A percentile compares a stretch with the other conserved stretches of the same genome.
phyloP scores from a whole-genome alignment of 1,284 basidiomycete species.

The Pseudozyma pruni region DNA sequence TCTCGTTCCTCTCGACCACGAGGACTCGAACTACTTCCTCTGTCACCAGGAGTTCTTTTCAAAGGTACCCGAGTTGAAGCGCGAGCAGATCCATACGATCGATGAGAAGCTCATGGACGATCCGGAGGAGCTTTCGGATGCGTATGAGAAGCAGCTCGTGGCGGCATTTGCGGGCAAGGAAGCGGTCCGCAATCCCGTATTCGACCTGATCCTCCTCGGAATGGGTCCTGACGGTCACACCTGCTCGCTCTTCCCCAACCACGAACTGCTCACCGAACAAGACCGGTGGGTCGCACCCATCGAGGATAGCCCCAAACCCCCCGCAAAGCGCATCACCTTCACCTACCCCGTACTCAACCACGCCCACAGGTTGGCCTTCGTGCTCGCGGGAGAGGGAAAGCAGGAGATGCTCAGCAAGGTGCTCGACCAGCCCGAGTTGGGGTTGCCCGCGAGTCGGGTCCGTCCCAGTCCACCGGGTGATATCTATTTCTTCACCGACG shows the following conservation, averaged over 20 bases:
- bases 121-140: conserved; percentile 84
- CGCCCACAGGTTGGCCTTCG: conserved; percentile 84
- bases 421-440: conserved; percentile 82
- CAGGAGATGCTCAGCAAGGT: conserved; percentile 79
- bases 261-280: conserved; percentile 82
- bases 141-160: conserved; percentile 91
- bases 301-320: conserved; percentile 92
- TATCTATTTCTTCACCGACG: conserved; percentile 65
- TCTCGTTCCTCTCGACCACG: conserved; percentile 88
- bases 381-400: conserved; percentile 85
- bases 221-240: conserved; percentile 85
- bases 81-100: conserved; percentile 84
- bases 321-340: conserved; percentile 78
- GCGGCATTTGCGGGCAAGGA: conserved; percentile 75
- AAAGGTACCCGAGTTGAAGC: conserved; percentile 80
- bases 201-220: conserved; percentile 67
- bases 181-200: conserved; percentile 65
- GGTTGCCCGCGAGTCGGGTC: conserved; percentile 85
- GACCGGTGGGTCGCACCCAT: conserved; percentile 95
- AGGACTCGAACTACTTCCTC: conserved; percentile 88
- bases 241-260: conserved; percentile 92
- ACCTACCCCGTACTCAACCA: conserved; percentile 68
- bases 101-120: conserved; percentile 76
- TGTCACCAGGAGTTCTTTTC: conserved; percentile 82
- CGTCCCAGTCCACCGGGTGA: conserved; percentile 80